These are phyloP conservation scores for Arachis stenosperma DNA, from an alignment of 306 rosid genomes.

Conservation along the genomic window DNA sequence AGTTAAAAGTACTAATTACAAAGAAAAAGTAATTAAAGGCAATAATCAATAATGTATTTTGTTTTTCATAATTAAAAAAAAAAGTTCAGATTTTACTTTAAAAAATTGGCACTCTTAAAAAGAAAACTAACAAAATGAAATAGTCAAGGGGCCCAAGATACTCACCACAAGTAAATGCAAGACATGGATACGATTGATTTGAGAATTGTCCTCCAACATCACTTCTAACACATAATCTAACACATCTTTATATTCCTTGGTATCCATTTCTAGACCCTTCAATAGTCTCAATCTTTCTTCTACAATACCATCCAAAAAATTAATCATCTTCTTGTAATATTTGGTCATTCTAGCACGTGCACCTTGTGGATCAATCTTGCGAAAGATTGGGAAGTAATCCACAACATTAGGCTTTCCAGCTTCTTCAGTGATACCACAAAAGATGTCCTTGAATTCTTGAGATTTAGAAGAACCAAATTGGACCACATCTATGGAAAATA, in stretches of 20 bases:
- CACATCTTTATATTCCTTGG: not conserved
- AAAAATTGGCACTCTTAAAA: too few species aligned
- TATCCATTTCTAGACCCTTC: not conserved
- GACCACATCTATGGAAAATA: conserved; percentile 22
- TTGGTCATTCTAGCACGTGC: not conserved
- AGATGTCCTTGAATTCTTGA: not conserved
- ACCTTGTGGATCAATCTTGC: not conserved
- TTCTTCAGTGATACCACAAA: too few species aligned
- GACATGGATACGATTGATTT: not conserved
- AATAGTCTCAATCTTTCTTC: conserved; percentile 3
- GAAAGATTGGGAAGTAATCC: not conserved
- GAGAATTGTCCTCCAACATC: not conserved
- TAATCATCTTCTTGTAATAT: not conserved
- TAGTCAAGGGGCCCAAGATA: not conserved
- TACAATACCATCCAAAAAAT: not conserved
- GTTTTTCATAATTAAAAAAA: too few species aligned
- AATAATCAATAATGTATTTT: too few species aligned
- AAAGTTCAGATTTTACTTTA: too few species aligned
- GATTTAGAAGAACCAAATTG: conserved; percentile 10
- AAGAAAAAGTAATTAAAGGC: too few species aligned
- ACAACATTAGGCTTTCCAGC: not conserved
- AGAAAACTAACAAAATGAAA: too few species aligned
- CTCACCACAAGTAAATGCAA: not conserved
- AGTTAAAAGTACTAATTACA: too few species aligned
- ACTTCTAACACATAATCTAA: not conserved